Base-by-base conservation (phyloP, 306 rosid genomes). In the Acacia confusa region DNA sequence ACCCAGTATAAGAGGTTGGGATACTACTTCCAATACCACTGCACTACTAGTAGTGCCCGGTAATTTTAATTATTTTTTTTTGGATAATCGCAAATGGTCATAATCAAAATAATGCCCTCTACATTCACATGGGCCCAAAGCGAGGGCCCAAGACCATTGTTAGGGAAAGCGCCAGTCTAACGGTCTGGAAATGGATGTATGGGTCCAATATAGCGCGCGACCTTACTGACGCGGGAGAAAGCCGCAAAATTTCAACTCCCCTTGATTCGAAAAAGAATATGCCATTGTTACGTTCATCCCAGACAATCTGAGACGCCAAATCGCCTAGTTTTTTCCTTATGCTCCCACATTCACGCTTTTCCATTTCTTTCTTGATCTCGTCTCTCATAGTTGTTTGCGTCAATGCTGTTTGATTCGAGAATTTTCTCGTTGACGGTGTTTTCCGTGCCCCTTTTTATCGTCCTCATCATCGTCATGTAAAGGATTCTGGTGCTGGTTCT, bases 291-390 rank as follows among this genome's bases (percentile, higher is more conserved):
- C 80, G 91, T 85, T 87, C 88, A 68, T 86, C 71, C 9, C 87
- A 81, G 80, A 85, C 89, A 82, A 88, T 89, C 92, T 11, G 79
- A 82, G 85, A 88, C 83, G 79, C 89, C 76, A 64, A 86, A 61
- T 70, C 66, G 86, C 72, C 82, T 44, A 72, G 76, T 64, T 63
- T 61, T 70, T 70, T 74, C 67, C 67, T 48, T 64, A 30, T 14
- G 71, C 70, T 60, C 81, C 75, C 63, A 47, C 87, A 72, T 81
- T 74, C 74, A 63, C 60, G 71, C 63, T 38, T 64, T 65, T 75
- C 81, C 36, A 63, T 76, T 78, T 34, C 77, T 57, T 52, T 57
- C 12, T n/a, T 61, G 27, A 40, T 13, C 69, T 72, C 60, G 27
- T 27, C 22, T 55, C 27, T 20, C 48, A 17, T 22, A 1, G 20